Conservation (phyloP, 139 green algal species). For the Trebouxia sp. region DNA sequence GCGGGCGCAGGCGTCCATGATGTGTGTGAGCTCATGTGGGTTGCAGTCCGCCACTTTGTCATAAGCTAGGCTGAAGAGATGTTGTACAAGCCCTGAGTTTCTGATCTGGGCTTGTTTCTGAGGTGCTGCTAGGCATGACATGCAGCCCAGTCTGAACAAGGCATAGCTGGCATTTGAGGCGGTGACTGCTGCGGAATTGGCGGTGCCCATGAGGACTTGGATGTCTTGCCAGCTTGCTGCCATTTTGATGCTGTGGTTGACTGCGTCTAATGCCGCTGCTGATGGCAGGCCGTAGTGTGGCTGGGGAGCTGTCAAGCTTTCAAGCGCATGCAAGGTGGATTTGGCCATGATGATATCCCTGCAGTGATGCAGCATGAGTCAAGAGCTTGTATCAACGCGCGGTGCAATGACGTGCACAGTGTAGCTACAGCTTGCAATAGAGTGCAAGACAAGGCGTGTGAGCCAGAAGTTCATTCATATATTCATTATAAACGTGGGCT, state of each 20-base stretch:
- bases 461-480: too few species aligned
- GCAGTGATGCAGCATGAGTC: too few species aligned
- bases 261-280: neutral
- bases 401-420: too few species aligned
- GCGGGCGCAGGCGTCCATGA: slow-evolving; percentile 1
- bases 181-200: neutral
- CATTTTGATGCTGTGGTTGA: slow-evolving; percentile 17
- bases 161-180: neutral
- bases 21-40: neutral
- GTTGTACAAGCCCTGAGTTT: neutral
- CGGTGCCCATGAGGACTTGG: neutral
- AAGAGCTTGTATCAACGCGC: too few species aligned
- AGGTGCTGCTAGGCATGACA: neutral
- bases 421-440: too few species aligned
- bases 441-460: too few species aligned
- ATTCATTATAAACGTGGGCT: too few species aligned
- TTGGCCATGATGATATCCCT: slow-evolving; percentile 21
- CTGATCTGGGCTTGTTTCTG: slow-evolving; percentile 16
- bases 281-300: neutral
- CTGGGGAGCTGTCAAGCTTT: neutral
- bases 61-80: neutral
- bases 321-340: slow-evolving; percentile 2
- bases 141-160: slow-evolving; percentile 11
- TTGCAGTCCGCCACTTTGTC: neutral
- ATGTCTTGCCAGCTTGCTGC: slow-evolving; percentile 13